Conservation (phyloP, 2,329 filamentous ascomycete genomes). For the Penicillium oxalicum region DNA sequence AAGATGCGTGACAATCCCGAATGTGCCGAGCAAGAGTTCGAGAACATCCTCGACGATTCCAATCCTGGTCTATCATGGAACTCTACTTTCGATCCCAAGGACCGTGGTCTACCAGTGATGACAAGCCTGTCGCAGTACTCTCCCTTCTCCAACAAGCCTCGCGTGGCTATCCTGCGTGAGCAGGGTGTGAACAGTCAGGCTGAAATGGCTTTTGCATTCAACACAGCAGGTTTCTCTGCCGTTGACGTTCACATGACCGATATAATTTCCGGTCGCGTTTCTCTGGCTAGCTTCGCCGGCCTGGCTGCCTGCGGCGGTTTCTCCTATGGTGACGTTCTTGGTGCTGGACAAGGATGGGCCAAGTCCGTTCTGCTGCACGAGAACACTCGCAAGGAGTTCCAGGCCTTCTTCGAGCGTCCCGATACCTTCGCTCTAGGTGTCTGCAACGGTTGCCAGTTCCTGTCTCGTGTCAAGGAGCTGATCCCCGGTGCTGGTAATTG, state of each 20-base stretch:
- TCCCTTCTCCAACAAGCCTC: constrained; percentile 58
- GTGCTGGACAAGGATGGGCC: constrained; percentile 94
- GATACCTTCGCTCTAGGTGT: constrained; percentile 92
- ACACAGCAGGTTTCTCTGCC: constrained; percentile 80
- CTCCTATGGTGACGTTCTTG: constrained; percentile 86
- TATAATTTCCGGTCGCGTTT: constrained; percentile 69
- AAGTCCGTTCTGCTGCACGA: constrained; percentile 84
- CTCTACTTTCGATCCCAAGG: constrained; percentile 71
- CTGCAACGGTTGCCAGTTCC: constrained; percentile 96
- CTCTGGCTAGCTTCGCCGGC: constrained; percentile 75
- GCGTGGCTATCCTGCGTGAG: constrained; percentile 88
- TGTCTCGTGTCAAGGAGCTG: constrained; percentile 72
- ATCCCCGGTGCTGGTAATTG: constrained; percentile 78
- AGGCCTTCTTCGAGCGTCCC: constrained; percentile 74
- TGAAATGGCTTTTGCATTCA: constrained; percentile 98
- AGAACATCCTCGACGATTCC: constrained; percentile 63
- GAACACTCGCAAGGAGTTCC: constrained; percentile 69
- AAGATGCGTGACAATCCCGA: constrained; percentile 79
- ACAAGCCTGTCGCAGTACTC: constrained; percentile 53
- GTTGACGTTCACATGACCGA: constrained; percentile 98
- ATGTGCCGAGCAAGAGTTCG: constrained; percentile 79
- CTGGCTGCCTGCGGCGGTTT: constrained; percentile 95
- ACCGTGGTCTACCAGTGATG: constrained; percentile 66
- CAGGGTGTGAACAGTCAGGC: constrained; percentile 92
- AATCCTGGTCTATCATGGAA: constrained; percentile 83